Evolutionary conservation across 2,329 filamentous ascomycete species (phyloP), one percentile per base, ranked within the genome.

Genomic region (Phoma sp.): DNA sequence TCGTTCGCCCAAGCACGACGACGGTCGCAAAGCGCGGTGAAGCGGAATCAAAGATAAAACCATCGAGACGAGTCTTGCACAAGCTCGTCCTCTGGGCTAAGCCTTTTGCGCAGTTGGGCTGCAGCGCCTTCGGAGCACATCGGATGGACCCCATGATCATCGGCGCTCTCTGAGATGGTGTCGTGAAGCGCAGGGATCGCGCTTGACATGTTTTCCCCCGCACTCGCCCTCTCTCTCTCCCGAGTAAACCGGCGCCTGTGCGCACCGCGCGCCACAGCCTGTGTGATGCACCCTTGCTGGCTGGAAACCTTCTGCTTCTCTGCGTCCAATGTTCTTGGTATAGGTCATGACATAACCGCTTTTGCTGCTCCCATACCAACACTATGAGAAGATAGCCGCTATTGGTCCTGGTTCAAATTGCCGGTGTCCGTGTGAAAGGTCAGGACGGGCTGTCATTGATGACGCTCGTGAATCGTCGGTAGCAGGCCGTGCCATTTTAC

Each of bases 301-400:
- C 36, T 51, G 25, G 33, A 35, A 19, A 25, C 33, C 32, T 17
- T 29, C 38, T 25, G 27, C 29, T 36, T 53, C 32, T 4, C 13
- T 15, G 38, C 10, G 33, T 36, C 24, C 25, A 47, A 33, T 54
- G 39, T 4, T 33, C 33, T 15, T 4, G 2, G 9, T 15, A 6
- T 13, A 44, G 43, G 44, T 54, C 44, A 54, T 54, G 44, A 49
- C 51, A 48, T 49, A 54, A 52, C 22, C 32, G 39, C 47, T 38
- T 50, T 24, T 24, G 22, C 22, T 50, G 31, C 29, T 33, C 31
- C 24, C 9, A 7, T 24, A 24, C 22, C 22, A 4, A 24, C 22
- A 24, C 4, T 24, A 4, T 24, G 22, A 6, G 22, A 6, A 24
- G 22, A 24, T 19, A 17, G 5, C 1, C 27, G 22, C n/a, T 6